Evolutionary conservation across 2,329 filamentous ascomycete genomes (phyloP).

Genomic region (Graphiopsis chlorocephala): DNA sequence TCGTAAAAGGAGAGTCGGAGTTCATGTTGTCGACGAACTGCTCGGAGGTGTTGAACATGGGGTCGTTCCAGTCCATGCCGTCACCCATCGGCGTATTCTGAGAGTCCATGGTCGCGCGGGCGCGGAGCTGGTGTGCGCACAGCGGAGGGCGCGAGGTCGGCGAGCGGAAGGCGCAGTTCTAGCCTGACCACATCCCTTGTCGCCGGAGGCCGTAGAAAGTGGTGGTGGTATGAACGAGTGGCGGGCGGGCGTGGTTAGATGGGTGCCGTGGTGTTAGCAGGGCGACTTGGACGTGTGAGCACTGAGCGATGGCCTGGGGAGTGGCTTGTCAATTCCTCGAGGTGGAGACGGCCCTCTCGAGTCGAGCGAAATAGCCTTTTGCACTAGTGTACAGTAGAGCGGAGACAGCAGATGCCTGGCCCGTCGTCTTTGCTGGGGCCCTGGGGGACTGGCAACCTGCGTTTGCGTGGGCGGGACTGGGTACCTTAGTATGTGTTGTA

Average conservation of each 20-base stretch:
- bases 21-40: slow-evolving; percentile 24
- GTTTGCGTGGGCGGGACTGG: background rate
- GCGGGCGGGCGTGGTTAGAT: background rate
- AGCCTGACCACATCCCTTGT: slow-evolving; percentile 12
- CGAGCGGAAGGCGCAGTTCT: slow-evolving; percentile 6
- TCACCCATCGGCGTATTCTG: slow-evolving; percentile 16
- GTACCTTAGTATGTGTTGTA: background rate
- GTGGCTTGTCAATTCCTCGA: slow-evolving; percentile 11
- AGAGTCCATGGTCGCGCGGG: slow-evolving; percentile 45
- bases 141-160: slow-evolving; percentile 22
- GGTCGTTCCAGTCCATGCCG: slow-evolving; percentile 29
- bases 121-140: slow-evolving; percentile 54
- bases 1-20: slow-evolving; percentile 24
- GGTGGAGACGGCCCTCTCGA: slow-evolving; percentile 11
- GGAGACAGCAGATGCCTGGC: slow-evolving; percentile 10
- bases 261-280: slow-evolving; percentile 1
- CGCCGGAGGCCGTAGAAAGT: background rate
- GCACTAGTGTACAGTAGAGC: slow-evolving; percentile 7
- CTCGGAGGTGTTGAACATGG: slow-evolving; percentile 23
- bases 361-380: slow-evolving; percentile 6
- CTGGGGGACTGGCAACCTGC: background rate
- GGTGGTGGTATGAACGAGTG: background rate
- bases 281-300: background rate
- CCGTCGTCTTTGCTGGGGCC: too few species aligned
- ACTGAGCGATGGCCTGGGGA: background rate